A percentile compares a stretch with the other conserved stretches of the same genome.
Conservation (phyloP, 2,329 filamentous ascomycete genomes). For the Alternaria arbusti region DNA sequence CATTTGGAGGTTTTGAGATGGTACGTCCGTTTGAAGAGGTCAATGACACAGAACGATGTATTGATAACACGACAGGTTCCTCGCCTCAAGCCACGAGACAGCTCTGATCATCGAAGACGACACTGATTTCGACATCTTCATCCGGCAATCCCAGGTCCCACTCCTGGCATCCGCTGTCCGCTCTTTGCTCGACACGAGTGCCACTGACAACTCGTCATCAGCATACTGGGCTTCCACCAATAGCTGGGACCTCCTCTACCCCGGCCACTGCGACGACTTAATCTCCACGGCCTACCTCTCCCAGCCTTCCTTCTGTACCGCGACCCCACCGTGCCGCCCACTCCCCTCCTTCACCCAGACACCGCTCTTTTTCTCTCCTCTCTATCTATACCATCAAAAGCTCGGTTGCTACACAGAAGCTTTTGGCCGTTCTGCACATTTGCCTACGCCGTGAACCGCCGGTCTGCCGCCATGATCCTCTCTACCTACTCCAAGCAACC, state of each 20-base stretch:
- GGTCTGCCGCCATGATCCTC: constrained; percentile 40
- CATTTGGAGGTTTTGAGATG: constrained; percentile 48
- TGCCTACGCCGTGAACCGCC: constrained; percentile 47
- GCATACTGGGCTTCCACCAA: constrained; percentile 40
- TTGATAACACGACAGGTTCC: constrained; percentile 7
- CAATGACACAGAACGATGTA: not conserved
- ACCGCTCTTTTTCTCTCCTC: constrained; percentile 35
- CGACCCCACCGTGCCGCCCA: constrained; percentile 40
- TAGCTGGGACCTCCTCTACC: constrained; percentile 49
- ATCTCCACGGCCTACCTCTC: constrained; percentile 22
- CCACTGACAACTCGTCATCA: not conserved
- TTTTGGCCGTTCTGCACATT: constrained; percentile 51
- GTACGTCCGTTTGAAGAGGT: constrained; percentile 14
- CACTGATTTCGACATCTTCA: constrained; percentile 30
- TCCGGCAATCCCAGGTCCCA: constrained; percentile 27
- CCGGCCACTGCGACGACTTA: constrained; percentile 51
- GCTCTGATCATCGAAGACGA: constrained; percentile 40
- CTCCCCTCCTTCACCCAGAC: constrained; percentile 28
- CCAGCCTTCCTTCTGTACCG: constrained; percentile 30
- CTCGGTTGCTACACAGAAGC: constrained; percentile 44
- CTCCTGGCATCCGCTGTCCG: constrained; percentile 26
- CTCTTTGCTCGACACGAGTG: constrained; percentile 14
- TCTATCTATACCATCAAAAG: constrained; percentile 32
- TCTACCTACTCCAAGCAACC: constrained; percentile 25
- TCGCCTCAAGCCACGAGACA: constrained; percentile 27